These are phyloP conservation scores for Viola odorata DNA, from an alignment of 345 rosid genomes.

Conservation along the genomic window DNA sequence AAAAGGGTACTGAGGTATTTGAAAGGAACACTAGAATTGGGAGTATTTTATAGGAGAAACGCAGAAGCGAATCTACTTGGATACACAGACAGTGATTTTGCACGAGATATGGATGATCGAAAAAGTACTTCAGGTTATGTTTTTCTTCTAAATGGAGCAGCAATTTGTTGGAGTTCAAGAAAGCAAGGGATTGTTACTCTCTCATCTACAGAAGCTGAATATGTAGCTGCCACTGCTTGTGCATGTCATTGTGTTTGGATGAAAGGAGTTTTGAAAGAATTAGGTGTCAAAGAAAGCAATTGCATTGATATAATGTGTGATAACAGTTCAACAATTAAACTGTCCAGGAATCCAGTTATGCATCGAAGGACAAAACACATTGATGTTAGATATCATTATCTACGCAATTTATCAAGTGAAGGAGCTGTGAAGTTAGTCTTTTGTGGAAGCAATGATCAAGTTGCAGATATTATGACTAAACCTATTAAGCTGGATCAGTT, in stretches of 20 bases:
- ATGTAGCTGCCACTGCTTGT: background rate
- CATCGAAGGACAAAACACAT: too few species aligned
- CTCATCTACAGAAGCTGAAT: background rate
- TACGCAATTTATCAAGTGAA: background rate
- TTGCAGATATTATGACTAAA: background rate
- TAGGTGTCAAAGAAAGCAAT: too few species aligned
- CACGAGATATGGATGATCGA: too few species aligned
- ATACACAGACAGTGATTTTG: background rate
- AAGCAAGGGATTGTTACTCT: background rate
- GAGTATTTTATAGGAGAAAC: background rate
- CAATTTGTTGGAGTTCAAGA: background rate
- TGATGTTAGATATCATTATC: too few species aligned
- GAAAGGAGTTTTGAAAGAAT: too few species aligned
- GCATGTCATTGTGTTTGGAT: too few species aligned
- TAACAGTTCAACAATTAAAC: background rate
- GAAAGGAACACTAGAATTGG: background rate
- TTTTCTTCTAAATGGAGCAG: background rate
- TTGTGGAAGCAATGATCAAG: background rate
- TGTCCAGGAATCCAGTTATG: background rate
- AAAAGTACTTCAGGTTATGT: too few species aligned
- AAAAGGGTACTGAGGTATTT: too few species aligned
- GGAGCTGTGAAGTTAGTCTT: background rate
- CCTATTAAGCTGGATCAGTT: background rate
- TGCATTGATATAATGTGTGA: background rate
- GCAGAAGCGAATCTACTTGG: background rate